A percentile compares a stretch with the other conserved stretches of the same genome.
These are phyloP conservation scores for Durusdinium trenchii DNA, from an alignment of 73 alveolate species.

Conservation along the genomic window DNA sequence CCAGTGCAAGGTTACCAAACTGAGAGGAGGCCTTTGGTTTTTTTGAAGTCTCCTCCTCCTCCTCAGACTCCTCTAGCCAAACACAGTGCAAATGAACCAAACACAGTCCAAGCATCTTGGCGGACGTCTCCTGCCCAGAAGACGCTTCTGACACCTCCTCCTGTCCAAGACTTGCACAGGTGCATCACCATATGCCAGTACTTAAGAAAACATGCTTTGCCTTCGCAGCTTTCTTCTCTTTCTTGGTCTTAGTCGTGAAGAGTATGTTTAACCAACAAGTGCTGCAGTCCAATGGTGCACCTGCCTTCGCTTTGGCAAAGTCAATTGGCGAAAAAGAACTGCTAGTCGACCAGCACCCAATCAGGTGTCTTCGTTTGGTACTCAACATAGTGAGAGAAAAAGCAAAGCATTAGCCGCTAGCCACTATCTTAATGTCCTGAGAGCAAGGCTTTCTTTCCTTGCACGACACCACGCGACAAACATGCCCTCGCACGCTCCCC, in stretches of 20 bases:
- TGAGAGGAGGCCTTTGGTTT: conserved; percentile 21
- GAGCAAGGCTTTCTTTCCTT: conserved; percentile 25
- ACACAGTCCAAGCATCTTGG: not conserved
- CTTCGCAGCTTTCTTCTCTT: conserved; percentile 13
- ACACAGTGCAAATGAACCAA: not conserved
- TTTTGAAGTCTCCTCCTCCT: not conserved
- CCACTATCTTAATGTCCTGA: too few species aligned
- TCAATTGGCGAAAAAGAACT: too few species aligned
- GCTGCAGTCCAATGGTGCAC: too few species aligned
- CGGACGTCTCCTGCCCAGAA: not conserved
- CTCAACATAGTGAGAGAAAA: not conserved
- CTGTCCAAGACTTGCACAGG: not conserved
- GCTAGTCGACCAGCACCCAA: too few species aligned
- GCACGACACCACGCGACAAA: not conserved
- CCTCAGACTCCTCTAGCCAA: not conserved
- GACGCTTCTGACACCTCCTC: conserved; percentile 14
- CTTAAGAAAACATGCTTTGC: not conserved
- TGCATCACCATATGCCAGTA: not conserved
- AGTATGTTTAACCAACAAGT: too few species aligned
- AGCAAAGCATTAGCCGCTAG: too few species aligned
- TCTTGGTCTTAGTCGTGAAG: conserved; percentile 23
- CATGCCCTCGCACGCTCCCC: not conserved
- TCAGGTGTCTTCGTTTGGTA: not conserved
- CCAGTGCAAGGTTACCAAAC: too few species aligned
- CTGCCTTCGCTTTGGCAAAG: too few species aligned